phyloP scores from a whole-genome alignment of 2,329 filamentous ascomycete species.

The Tolypocladium album region DNA sequence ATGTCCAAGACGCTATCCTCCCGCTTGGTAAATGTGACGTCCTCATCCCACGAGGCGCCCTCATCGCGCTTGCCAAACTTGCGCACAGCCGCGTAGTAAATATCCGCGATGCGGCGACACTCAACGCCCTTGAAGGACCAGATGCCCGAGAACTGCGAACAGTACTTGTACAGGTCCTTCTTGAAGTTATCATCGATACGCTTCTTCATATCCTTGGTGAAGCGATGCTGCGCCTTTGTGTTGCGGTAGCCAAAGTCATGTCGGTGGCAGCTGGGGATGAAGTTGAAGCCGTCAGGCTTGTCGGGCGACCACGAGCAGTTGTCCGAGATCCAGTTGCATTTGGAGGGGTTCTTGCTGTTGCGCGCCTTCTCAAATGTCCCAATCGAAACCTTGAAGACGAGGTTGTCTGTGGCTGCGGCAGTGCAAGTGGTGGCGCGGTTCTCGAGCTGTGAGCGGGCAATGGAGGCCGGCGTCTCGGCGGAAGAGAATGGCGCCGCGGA shows the following conservation, averaged over 20 bases:
- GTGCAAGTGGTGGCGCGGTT: neutral
- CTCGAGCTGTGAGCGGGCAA: neutral
- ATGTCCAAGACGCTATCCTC: neutral
- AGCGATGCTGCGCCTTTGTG: constrained; percentile 29
- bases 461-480: neutral
- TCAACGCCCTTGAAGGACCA: constrained; percentile 5
- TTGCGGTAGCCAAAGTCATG: constrained; percentile 16
- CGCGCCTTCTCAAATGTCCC: constrained; percentile 6
- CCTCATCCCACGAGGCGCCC: neutral
- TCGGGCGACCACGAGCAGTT: constrained; percentile 13
- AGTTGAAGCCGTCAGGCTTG: constrained; percentile 15
- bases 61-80: constrained; percentile 8
- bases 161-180: constrained; percentile 16
- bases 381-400: constrained; percentile 4
- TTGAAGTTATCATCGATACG: constrained; percentile 30
- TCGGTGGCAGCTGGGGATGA: constrained; percentile 11
- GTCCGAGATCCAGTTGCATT: constrained; percentile 12
- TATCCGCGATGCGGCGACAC: constrained; percentile 9
- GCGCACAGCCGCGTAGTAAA: constrained; percentile 10
- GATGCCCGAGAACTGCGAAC: constrained; percentile 3
- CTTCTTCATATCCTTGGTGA: constrained; percentile 17
- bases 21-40: neutral
- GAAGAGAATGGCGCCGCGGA: neutral
- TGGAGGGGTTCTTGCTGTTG: constrained; percentile 14
- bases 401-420: constrained; percentile 6